Evolutionary conservation across 305 asterid species (phyloP), one percentile per base, ranked within the genome.

Genomic region (Ajuga reptans): DNA sequence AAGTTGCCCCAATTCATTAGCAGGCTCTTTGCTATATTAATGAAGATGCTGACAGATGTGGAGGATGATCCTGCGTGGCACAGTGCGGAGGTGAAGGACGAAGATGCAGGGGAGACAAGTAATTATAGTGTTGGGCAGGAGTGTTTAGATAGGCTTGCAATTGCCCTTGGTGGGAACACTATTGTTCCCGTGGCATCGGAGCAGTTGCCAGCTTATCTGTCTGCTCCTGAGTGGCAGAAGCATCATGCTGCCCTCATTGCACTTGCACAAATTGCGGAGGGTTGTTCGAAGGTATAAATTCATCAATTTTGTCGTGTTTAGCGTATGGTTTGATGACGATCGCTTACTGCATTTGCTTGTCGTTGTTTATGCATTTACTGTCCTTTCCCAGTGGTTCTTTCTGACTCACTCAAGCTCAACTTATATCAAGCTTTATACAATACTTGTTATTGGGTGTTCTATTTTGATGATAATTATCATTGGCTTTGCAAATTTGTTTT

Each of bases 241-340:
- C 97, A 84, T 72, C 97, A 91, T 58, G 90, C 96, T 0, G 97
- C 95, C 6, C 91, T 89, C 18, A 86, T 89, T 83, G 90, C 95
- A 6, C 93, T 91, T 64, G 97, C 97, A 0, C 96, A 91, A 75
- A 91, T 91, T 52, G 97, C 97, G 0, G 96, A 91, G 80, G 96
- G 97, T 29, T 89, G 97, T 75, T 77, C 96, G 10, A 90, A 90
- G 97, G 97, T 89, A 80, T 72, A 51, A 36, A 17, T 12, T 7
- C 5, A 11, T 49, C 1, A 14, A 53, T 6, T 46, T 60, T 39
- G 9, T 52, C 10, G 14, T 8, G 9, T 64, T 63, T 18, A 14
- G 64, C 1, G 9, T 37, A 39, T 60, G 49, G 6, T 49, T 61
- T 36, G 39, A 9, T 34, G 21, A 36, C 9, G 42, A 7, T 0